These are phyloP conservation scores for Sporopachydermia quercuum DNA, from an alignment of 805 yeast genomes.

Conservation along the genomic window DNA sequence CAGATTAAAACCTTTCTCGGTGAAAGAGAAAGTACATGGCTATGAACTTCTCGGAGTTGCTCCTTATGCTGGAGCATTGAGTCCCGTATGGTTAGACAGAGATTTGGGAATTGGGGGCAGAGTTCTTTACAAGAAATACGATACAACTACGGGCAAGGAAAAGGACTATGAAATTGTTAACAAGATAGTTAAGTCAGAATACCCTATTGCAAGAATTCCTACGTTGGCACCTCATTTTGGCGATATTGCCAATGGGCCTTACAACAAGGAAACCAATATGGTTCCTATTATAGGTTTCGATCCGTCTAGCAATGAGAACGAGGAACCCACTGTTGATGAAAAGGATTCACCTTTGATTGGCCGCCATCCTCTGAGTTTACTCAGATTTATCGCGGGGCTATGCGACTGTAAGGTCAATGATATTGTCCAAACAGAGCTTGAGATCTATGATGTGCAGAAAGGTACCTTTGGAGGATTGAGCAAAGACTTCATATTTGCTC, in stretches of 20 bases:
- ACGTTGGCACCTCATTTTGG: conserved; percentile 85
- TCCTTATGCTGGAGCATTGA: conserved; percentile 63
- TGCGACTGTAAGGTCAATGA: conserved; percentile 46
- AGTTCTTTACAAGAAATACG: conserved; percentile 34
- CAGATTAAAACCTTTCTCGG: conserved; percentile 57
- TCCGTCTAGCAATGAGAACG: conserved; percentile 20
- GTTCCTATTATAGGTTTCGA: conserved; percentile 64
- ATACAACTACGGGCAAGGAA: conserved; percentile 15
- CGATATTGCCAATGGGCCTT: conserved; percentile 48
- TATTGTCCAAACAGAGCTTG: conserved; percentile 58
- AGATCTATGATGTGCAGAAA: conserved; percentile 68
- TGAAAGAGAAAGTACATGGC: conserved; percentile 49
- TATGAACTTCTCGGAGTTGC: conserved; percentile 72
- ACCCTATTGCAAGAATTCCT: conserved; percentile 69
- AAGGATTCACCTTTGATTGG: conserved; percentile 49
- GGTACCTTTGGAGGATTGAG: conserved; percentile 68
- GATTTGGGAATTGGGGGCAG: conserved; percentile 80
- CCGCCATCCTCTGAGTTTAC: conserved; percentile 49
- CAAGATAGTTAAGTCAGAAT: conserved; percentile 38
- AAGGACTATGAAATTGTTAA: conserved; percentile 26
- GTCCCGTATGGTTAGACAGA: conserved; percentile 64
- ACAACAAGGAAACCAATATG: conserved; percentile 61
- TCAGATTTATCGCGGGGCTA: conserved; percentile 53
- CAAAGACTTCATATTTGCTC: conserved; percentile 64
- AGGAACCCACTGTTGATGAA: conserved; percentile 44